phyloP scores from a whole-genome alignment of 1,139 yeast genomes.

The Protomyces arabidopsidicola region DNA sequence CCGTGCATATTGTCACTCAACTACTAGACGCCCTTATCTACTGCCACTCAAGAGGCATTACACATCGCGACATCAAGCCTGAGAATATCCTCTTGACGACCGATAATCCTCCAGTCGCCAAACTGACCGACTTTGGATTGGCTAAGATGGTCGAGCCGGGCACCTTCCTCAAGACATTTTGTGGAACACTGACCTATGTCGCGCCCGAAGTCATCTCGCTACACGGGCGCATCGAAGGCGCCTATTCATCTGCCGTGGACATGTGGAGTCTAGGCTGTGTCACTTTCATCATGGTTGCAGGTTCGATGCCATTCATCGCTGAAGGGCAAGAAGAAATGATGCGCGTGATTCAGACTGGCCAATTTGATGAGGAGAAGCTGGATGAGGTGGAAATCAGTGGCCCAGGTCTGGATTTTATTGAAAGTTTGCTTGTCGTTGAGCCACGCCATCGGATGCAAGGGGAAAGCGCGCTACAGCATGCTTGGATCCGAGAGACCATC shows the following conservation, averaged over 20 bases:
- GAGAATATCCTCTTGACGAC: conserved; percentile 80
- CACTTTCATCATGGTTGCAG: conserved; percentile 85
- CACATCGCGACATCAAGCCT: conserved; percentile 83
- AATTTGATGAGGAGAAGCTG: conserved; percentile 74
- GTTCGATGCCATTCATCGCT: conserved; percentile 94
- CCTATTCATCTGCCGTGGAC: conserved; percentile 88
- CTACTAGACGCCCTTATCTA: conserved; percentile 77
- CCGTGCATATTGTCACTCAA: conserved; percentile 66
- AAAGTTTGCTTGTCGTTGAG: conserved; percentile 60
- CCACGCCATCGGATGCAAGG: conserved; percentile 66
- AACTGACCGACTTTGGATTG: conserved; percentile 92
- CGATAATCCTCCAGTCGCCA: conserved; percentile 72
- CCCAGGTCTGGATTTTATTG: conserved; percentile 49
- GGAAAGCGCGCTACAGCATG: conserved; percentile 59
- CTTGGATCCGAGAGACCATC: conserved; percentile 47
- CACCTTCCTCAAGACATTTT: conserved; percentile 73
- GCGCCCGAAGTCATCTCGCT: conserved; percentile 67
- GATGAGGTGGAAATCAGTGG: conserved; percentile 57
- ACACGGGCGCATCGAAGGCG: conserved; percentile 52
- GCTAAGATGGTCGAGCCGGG: conserved; percentile 66
- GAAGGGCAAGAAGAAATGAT: conserved; percentile 87
- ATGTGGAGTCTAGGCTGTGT: conserved; percentile 98
- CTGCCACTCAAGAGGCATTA: conserved; percentile 82
- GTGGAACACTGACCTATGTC: conserved; percentile 83
- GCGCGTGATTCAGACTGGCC: conserved; percentile 85